Evolutionary conservation across 805 yeast genomes (phyloP), one percentile per base, ranked within the genome.

Genomic region (Saccharomycopsis javanensis): DNA sequence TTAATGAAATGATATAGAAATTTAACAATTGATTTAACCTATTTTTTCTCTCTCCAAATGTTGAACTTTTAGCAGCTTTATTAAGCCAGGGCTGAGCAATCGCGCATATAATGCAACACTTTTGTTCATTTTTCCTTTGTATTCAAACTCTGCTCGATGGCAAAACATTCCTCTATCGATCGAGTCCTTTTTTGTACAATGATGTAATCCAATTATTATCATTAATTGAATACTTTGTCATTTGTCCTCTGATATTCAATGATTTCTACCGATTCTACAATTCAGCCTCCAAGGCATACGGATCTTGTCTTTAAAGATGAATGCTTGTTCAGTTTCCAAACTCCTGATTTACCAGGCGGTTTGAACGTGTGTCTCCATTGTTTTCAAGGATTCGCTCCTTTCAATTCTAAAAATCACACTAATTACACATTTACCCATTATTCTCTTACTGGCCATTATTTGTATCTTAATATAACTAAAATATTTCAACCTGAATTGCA

Each of bases 251-350:
- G n/a, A n/a, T n/a, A n/a, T n/a, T n/a, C 15, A 13, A 42, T 42
- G 48, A 25, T 20, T 20, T 18, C 48, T n/a, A 2, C 25, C 10
- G 54, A 34, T 25, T 15, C 50, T 2, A 20, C 54, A 30, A 57
- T 60, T 11, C 38, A 35, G 10, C 59, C 62, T 27, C 63, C 63
- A n/a, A 25, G 31, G 7, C 25, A 13, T 4, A 27, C 50, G 15
- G 56, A 50, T 31, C 50, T 23, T 15, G 58, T 60, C 18, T 60
- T 54, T 51, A 60, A 58, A 31, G 63, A 60, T 25, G 56, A 60
- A 31, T 60, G 63, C 20, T 15, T 54, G 34, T 60, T 55, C 53
- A 58, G 60, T 30, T 60, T 60, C 30, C 63, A 60, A 33, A 58
- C 61, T 18, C 60, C 63, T n/a, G 63, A 60, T 31, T 16, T 53